Evolutionary conservation across 2,329 filamentous ascomycete genomes (phyloP).

Genomic region (Ambrosiella beaveri): DNA sequence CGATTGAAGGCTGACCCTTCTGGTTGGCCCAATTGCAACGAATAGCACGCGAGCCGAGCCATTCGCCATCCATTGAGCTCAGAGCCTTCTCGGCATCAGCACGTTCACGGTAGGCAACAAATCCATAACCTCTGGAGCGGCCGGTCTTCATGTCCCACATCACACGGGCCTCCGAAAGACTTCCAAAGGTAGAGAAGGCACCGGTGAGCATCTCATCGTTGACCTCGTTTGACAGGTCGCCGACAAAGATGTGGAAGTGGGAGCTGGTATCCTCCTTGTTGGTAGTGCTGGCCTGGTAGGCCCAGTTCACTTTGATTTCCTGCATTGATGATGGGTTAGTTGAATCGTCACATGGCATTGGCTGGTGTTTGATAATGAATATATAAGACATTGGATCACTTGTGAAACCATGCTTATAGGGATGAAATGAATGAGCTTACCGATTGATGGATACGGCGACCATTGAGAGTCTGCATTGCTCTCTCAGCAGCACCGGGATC

Average conservation of each 20-base stretch:
- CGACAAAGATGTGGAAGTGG: conserved; percentile 98
- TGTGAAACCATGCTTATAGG: neutral
- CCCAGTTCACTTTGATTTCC: conserved; percentile 99
- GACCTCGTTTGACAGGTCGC: conserved; percentile 93
- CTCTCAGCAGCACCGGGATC: conserved; percentile 91
- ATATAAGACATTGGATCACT: neutral
- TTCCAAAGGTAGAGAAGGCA: conserved; percentile 90
- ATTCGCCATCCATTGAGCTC: conserved; percentile 97
- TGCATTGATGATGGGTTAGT: conserved; percentile 21
- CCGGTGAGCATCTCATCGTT: conserved; percentile 90
- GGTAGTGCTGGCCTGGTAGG: conserved; percentile 85
- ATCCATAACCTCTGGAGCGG: conserved; percentile 89
- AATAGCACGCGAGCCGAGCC: conserved; percentile 93
- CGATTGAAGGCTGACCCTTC: conserved; percentile 97
- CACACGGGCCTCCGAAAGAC: conserved; percentile 89
- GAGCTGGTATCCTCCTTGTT: conserved; percentile 96
- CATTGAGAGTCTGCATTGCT: conserved; percentile 93
- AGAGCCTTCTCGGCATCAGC: conserved; percentile 87
- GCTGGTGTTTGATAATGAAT: neutral
- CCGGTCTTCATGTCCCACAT: conserved; percentile 99
- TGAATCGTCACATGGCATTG: no score
- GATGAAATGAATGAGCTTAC: conserved; percentile 33
- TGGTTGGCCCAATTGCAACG: conserved; percentile 99
- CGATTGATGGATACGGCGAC: conserved; percentile 84
- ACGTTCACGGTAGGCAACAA: conserved; percentile 91